These are phyloP conservation scores for Lachancea dasiensis DNA, from an alignment of 805 yeast species.

Conservation along the genomic window DNA sequence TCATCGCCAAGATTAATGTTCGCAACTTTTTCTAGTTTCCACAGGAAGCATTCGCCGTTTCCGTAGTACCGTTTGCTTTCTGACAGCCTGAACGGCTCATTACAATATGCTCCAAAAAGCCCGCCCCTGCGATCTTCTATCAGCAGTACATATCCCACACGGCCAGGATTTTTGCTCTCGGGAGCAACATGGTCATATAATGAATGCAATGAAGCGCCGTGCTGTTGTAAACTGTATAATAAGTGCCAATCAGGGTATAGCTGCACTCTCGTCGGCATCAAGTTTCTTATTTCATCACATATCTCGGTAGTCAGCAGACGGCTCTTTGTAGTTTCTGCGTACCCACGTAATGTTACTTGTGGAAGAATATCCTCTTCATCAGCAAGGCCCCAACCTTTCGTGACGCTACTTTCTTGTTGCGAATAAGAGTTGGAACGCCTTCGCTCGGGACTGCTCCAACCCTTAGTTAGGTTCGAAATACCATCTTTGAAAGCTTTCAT, in stretches of 20 bases:
- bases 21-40: conserved; percentile 58
- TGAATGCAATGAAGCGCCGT: conserved; percentile 82
- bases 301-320: conserved; percentile 52
- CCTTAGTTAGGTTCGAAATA: background rate
- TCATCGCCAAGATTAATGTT: conserved; percentile 16
- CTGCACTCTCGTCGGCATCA: conserved; percentile 76
- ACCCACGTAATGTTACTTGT: conserved; percentile 56
- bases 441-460: background rate
- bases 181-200: conserved; percentile 56
- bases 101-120: conserved; percentile 72
- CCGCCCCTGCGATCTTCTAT: conserved; percentile 59
- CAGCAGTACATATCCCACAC: conserved; percentile 68
- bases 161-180: conserved; percentile 35
- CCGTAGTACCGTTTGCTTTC: conserved; percentile 78
- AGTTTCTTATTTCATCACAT: conserved; percentile 66
- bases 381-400: background rate
- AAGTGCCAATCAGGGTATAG: conserved; percentile 72
- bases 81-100: conserved; percentile 65
- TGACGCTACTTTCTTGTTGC: background rate
- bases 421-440: background rate
- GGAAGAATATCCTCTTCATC: conserved; percentile 40
- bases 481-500: conserved; percentile 1
- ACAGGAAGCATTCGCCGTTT: conserved; percentile 90
- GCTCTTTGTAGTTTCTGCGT: conserved; percentile 49
- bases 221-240: conserved; percentile 81